Evolutionary conservation across 2,329 filamentous ascomycete species (phyloP).

Genomic region (Alternaria atra): DNA sequence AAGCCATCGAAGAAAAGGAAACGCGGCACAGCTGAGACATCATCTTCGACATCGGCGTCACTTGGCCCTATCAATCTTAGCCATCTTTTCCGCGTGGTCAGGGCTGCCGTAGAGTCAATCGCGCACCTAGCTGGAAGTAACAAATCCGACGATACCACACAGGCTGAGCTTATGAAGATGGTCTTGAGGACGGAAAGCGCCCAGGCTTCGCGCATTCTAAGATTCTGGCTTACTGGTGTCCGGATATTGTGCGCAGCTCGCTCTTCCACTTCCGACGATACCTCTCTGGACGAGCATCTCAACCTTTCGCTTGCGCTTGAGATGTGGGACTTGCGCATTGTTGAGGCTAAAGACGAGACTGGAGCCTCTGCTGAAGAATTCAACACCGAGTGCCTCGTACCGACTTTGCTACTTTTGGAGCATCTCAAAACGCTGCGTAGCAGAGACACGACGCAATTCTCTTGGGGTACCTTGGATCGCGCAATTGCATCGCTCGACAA

Average conservation of each 20-base stretch:
- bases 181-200: slow-evolving; percentile 45
- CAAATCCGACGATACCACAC: slow-evolving; percentile 29
- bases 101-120: slow-evolving; percentile 32
- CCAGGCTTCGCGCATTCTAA: slow-evolving; percentile 49
- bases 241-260: slow-evolving; percentile 20
- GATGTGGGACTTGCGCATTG: slow-evolving; percentile 47
- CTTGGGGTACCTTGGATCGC: slow-evolving; percentile 9
- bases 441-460: background rate
- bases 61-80: slow-evolving; percentile 20
- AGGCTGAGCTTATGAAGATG: slow-evolving; percentile 49
- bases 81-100: slow-evolving; percentile 37
- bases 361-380: slow-evolving; percentile 48
- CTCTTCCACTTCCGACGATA: background rate
- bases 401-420: slow-evolving; percentile 39
- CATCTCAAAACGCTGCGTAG: slow-evolving; percentile 19
- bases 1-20: slow-evolving; percentile 49
- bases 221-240: slow-evolving; percentile 45
- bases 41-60: slow-evolving; percentile 26
- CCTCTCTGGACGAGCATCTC: slow-evolving; percentile 18
- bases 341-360: slow-evolving; percentile 37
- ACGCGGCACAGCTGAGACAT: slow-evolving; percentile 33
- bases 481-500: slow-evolving; percentile 42
- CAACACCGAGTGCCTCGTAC: slow-evolving; percentile 49
- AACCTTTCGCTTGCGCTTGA: slow-evolving; percentile 37
- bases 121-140: slow-evolving; percentile 22